Conservation (phyloP, 2,329 filamentous ascomycete genomes). For the Chaetothyriales sp. region DNA sequence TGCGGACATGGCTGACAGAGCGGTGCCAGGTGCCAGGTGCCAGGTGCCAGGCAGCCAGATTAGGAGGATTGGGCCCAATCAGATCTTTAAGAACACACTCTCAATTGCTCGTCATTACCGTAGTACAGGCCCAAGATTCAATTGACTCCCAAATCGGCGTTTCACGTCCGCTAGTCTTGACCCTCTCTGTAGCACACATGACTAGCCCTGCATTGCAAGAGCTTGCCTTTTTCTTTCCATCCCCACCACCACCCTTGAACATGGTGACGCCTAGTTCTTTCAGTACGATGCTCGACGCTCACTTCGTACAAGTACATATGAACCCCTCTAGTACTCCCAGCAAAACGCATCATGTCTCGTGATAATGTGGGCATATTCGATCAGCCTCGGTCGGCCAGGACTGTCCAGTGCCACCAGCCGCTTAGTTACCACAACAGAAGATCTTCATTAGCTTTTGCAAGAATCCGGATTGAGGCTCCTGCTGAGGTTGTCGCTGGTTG, state of each 20-base stretch:
- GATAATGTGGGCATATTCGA: not conserved
- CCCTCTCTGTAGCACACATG: not conserved
- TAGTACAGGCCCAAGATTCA: not conserved
- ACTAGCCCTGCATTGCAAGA: not conserved
- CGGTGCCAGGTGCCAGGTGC: no score
- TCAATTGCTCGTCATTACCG: not conserved
- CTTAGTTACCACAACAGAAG: conserved; percentile 61
- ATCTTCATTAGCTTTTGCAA: conserved; percentile 88
- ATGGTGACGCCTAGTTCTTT: not conserved
- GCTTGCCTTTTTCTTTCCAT: not conserved
- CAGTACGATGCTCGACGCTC: not conserved
- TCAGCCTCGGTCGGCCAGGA: not conserved
- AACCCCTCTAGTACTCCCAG: not conserved
- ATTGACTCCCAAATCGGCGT: not conserved
- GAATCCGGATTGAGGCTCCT: conserved; percentile 63
- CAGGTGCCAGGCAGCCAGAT: not conserved
- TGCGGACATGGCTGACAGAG: no score
- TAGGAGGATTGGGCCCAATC: not conserved
- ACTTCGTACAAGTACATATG: not conserved
- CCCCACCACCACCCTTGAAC: not conserved
- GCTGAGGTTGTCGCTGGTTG: conserved; percentile 37
- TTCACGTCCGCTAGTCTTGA: not conserved
- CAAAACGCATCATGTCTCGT: not conserved
- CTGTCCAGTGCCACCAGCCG: not conserved
- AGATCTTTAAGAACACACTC: not conserved